phyloP scores from a whole-genome alignment of 2,329 filamentous ascomycete genomes.

The Exserohilum turcica region DNA sequence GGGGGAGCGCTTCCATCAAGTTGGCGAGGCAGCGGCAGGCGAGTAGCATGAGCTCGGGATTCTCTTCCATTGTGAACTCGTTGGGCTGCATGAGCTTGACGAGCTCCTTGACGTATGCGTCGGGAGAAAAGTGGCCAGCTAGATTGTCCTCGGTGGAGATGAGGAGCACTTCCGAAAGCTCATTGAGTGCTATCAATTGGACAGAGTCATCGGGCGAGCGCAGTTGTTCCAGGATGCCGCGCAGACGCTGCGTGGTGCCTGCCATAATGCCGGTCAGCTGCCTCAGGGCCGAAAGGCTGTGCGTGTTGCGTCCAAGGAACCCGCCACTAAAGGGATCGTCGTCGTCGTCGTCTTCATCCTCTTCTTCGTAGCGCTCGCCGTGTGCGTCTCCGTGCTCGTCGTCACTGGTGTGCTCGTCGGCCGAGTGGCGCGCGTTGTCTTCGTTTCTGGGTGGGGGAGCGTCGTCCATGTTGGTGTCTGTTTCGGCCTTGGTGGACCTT shows the following conservation, averaged over 20 bases:
- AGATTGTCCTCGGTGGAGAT: constrained; percentile 97
- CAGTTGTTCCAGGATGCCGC: constrained; percentile 65
- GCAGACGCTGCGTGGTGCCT: constrained; percentile 76
- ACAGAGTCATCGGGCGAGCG: constrained; percentile 82
- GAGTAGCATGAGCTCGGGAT: constrained; percentile 95
- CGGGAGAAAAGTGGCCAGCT: constrained; percentile 90
- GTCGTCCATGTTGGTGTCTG: constrained; percentile 74
- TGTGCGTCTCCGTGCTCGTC: constrained; percentile 47
- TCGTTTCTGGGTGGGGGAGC: constrained; percentile 66
- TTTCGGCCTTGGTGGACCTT: constrained; percentile 54
- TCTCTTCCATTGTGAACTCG: constrained; percentile 83
- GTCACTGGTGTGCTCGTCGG: constrained; percentile 51
- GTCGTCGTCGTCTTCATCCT: constrained; percentile 60
- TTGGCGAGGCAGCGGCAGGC: constrained; percentile 96
- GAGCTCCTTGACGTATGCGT: constrained; percentile 93
- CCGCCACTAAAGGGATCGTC: constrained; percentile 64
- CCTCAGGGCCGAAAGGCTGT: constrained; percentile 74
- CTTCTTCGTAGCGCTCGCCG: constrained; percentile 45
- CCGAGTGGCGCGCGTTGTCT: constrained; percentile 45
- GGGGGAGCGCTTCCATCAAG: constrained; percentile 93
- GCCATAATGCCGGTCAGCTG: constrained; percentile 88
- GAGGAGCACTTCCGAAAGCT: constrained; percentile 88
- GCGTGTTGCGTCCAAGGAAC: constrained; percentile 69
- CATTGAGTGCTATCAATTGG: constrained; percentile 89
- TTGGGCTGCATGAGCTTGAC: constrained; percentile 90